Evolutionary conservation across 164 flowering plant genomes (phyloP).

Genomic region (Magnolia kwangsiensis): DNA sequence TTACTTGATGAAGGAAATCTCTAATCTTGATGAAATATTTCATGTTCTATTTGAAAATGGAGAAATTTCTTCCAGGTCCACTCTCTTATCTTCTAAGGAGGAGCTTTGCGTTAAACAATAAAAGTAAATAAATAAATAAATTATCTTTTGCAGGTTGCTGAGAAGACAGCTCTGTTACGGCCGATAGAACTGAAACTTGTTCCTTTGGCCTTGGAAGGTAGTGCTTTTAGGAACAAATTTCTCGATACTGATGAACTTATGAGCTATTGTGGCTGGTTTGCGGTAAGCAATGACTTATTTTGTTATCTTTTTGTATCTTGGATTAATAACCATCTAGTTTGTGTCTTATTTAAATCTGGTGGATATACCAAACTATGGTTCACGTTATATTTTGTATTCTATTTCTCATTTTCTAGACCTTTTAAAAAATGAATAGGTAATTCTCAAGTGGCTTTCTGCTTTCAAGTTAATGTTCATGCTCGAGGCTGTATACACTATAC

Average conservation of each 20-base stretch:
- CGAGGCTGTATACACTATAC: not conserved
- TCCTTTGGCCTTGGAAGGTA: constrained; percentile 83
- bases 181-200: constrained; percentile 82
- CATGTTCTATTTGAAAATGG: not conserved
- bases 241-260: constrained; percentile 86
- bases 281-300: constrained; percentile 46
- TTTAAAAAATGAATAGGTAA: not conserved
- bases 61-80: not conserved
- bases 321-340: not conserved
- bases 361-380: not conserved
- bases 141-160: constrained; percentile 74
- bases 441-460: not conserved
- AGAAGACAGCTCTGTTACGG: constrained; percentile 78
- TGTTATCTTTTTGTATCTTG: not conserved
- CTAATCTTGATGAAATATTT: not conserved
- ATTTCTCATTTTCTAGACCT: not conserved
- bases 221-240: constrained; percentile 86
- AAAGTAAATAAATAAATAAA: not conserved
- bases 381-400: not conserved
- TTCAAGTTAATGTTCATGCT: not conserved
- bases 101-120: not conserved
- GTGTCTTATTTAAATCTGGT: not conserved
- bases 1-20: constrained; percentile 7
- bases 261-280: constrained; percentile 84
- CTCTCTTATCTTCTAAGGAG: not conserved